Conservation (phyloP, 2,329 filamentous ascomycete species). For the Gnomoniopsis sp. region DNA sequence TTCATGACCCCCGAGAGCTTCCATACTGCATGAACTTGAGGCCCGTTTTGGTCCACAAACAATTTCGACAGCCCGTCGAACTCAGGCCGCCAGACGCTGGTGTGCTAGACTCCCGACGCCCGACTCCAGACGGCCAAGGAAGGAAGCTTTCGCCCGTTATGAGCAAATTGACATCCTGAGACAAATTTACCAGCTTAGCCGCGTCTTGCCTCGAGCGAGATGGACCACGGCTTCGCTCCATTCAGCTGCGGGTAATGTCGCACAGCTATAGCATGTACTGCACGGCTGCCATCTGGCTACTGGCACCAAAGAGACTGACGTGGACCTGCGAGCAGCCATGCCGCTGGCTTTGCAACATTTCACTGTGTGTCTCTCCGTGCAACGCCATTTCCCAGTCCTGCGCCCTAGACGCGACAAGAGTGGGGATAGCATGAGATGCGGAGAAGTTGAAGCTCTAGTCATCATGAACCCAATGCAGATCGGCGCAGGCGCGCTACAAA, state of each 20-base stretch:
- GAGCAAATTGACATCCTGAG: neutral
- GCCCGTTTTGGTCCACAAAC: neutral
- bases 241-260: neutral
- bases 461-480: neutral
- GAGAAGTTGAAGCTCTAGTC: neutral
- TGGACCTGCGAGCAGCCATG: no score
- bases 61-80: neutral
- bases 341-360: neutral
- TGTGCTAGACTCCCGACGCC: neutral
- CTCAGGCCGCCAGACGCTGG: neutral
- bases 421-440: neutral
- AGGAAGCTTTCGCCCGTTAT: neutral
- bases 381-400: neutral
- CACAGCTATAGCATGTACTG: neutral
- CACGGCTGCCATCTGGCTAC: conserved; percentile 9
- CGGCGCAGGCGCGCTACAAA: conserved; percentile 13
- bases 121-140: no score
- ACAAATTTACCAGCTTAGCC: neutral
- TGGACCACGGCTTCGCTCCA: neutral
- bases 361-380: neutral
- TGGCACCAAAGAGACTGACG: neutral
- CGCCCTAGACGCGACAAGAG: neutral
- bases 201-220: neutral
- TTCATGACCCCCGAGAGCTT: conserved; percentile 9
- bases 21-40: neutral